These are phyloP conservation scores for Cladosporium austrohemisphaericum DNA, from an alignment of 2,329 filamentous ascomycete species.

Conservation along the genomic window DNA sequence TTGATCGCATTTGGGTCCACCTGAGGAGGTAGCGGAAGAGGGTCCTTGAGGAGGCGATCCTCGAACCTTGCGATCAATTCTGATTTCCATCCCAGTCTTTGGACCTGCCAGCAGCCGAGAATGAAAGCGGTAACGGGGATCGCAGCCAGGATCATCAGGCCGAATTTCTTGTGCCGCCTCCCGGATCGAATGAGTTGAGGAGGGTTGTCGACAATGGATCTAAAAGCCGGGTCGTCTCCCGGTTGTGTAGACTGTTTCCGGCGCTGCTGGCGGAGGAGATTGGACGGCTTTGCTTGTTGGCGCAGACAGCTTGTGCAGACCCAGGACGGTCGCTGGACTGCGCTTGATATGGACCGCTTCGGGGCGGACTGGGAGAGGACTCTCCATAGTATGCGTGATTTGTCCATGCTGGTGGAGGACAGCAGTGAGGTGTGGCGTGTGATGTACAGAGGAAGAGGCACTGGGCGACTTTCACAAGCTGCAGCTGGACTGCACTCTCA, in stretches of 20 bases:
- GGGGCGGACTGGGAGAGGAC: conserved; percentile 6
- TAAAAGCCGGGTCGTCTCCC: conserved; percentile 74
- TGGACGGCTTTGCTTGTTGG: conserved; percentile 21
- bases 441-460: too few relatives aligned
- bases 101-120: conserved; percentile 92
- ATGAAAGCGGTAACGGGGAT: conserved; percentile 89
- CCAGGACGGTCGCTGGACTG: conserved; percentile 16
- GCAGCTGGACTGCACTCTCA: too few relatives aligned
- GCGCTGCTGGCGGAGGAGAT: conserved; percentile 30
- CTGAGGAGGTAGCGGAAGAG: conserved; percentile 77
- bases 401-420: conserved; percentile 19
- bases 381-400: conserved; percentile 21
- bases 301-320: conserved; percentile 35
- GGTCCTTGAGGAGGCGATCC: conserved; percentile 80
- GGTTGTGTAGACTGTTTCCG: conserved; percentile 46
- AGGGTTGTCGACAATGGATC: conserved; percentile 82
- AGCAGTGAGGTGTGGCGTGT: too few relatives aligned
- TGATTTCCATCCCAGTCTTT: conserved; percentile 90
- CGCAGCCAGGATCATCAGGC: conserved; percentile 45
- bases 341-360: conserved; percentile 9
- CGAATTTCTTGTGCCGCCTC: conserved; percentile 60
- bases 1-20: conserved; percentile 76
- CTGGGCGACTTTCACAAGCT: too few relatives aligned
- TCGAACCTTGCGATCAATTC: conserved; percentile 87
- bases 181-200: conserved; percentile 73